Percentiles rank a stretch among this genome's conserved stretches.
Conservation (phyloP, 164 flowering plant species). For the Magnolia sinica region DNA sequence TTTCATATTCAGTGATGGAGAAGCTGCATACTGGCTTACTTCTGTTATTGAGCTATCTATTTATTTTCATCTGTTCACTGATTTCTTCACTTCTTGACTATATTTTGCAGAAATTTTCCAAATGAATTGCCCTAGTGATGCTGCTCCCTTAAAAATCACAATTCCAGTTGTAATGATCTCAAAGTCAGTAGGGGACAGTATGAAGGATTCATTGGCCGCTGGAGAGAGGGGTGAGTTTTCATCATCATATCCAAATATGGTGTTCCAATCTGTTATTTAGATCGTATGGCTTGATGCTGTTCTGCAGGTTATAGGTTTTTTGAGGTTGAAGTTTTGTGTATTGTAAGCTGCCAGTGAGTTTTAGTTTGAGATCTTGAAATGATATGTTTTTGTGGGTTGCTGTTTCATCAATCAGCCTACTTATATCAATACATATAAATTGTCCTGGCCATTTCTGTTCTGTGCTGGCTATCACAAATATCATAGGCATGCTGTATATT, state of each 20-base stretch:
- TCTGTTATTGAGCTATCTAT: background rate
- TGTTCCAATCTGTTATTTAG: background rate
- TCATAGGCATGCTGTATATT: background rate
- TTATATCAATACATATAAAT: too few relatives aligned
- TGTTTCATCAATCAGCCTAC: too few relatives aligned
- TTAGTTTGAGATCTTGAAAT: background rate
- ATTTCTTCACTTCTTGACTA: background rate
- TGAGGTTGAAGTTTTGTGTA: background rate
- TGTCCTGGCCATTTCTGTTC: too few relatives aligned
- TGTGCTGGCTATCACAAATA: background rate
- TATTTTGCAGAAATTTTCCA: constrained; percentile 41
- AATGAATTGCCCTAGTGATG: constrained; percentile 59
- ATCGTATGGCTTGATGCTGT: background rate
- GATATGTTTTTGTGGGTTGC: too few relatives aligned
- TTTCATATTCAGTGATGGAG: too few relatives aligned
- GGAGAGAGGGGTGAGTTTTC: constrained; percentile 45
- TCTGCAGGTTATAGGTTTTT: background rate
- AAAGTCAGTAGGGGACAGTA: constrained; percentile 51
- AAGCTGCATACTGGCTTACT: background rate
- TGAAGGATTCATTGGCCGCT: constrained; percentile 39
- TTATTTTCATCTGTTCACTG: background rate
- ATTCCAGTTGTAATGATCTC: constrained; percentile 72
- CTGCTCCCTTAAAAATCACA: constrained; percentile 37
- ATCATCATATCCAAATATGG: background rate
- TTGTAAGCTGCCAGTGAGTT: background rate